Conservation (phyloP, 495 filamentous ascomycete species). For the Talaromyces nanjingensis region DNA sequence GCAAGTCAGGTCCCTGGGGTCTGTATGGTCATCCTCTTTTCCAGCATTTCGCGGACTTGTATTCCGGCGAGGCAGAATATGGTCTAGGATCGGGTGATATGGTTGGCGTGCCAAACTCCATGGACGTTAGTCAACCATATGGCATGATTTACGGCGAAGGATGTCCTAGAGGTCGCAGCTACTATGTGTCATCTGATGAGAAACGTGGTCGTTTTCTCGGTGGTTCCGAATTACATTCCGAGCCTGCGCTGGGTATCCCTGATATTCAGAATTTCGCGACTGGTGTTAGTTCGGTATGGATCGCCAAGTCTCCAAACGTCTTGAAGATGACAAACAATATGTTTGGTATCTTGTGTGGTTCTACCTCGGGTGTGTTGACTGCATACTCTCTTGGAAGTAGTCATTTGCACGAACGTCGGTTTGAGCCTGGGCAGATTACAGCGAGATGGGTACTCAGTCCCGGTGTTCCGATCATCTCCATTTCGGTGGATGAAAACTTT, state of each 20-base stretch:
- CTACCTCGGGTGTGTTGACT: constrained; percentile 78
- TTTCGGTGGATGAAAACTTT: constrained; percentile 79
- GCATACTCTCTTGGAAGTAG: constrained; percentile 69
- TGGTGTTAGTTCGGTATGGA: constrained; percentile 76
- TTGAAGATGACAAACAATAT: constrained; percentile 68
- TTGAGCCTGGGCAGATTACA: constrained; percentile 67
- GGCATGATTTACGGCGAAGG: constrained; percentile 83
- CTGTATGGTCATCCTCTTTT: constrained; percentile 66
- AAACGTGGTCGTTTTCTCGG: constrained; percentile 69
- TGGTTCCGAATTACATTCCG: constrained; percentile 40
- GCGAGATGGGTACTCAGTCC: constrained; percentile 85
- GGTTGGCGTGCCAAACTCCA: constrained; percentile 70
- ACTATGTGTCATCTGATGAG: constrained; percentile 68
- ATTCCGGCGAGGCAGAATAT: constrained; percentile 66
- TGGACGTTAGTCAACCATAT: constrained; percentile 81
- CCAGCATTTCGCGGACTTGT: constrained; percentile 66
- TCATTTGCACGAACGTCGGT: constrained; percentile 57
- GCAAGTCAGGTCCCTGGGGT: constrained; percentile 81
- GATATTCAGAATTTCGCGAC: constrained; percentile 53
- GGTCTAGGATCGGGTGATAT: constrained; percentile 71
- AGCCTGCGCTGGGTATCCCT: constrained; percentile 60
- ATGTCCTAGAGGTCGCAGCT: constrained; percentile 68
- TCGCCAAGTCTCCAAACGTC: constrained; percentile 72
- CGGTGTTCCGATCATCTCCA: constrained; percentile 82
- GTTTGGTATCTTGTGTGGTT: constrained; percentile 76